Conservation (phyloP, 345 rosid species). For the Gossypium thurberi region DNA sequence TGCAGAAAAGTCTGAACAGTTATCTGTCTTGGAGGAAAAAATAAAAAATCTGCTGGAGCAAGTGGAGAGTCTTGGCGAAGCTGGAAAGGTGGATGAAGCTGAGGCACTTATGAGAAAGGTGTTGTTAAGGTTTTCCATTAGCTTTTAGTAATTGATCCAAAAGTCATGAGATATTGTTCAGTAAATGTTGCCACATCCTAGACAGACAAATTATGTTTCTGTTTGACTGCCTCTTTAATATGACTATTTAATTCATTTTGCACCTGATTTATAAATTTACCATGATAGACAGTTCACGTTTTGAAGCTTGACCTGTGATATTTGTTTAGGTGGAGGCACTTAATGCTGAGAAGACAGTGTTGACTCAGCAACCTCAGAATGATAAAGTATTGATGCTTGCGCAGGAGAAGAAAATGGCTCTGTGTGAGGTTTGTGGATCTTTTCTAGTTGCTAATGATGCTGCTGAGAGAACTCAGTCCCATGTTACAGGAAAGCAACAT, state of each 20-base stretch:
- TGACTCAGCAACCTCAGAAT: constrained; percentile 61
- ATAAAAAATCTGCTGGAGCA: constrained; percentile 87
- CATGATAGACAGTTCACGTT: neutral
- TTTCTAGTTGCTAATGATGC: constrained; percentile 96
- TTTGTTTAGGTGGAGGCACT: constrained; percentile 71
- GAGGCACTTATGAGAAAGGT: constrained; percentile 99
- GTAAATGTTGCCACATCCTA: neutral
- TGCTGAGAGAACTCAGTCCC: constrained; percentile 93
- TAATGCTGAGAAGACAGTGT: constrained; percentile 60
- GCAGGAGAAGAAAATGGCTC: constrained; percentile 98
- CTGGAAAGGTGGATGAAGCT: constrained; percentile 98
- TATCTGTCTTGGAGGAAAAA: constrained; percentile 84
- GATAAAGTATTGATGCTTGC: constrained; percentile 69
- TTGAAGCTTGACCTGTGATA: neutral
- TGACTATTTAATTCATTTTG: neutral
- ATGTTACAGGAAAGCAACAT: constrained; percentile 92
- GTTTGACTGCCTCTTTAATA: neutral
- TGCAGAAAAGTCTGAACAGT: constrained; percentile 74
- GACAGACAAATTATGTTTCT: neutral
- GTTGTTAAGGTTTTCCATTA: neutral
- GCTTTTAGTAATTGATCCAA: neutral
- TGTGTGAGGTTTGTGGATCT: constrained; percentile 96
- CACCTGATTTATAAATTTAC: neutral
- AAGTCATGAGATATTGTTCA: neutral
- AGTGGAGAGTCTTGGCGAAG: constrained; percentile 95